Base-by-base conservation (phyloP, 2,329 filamentous ascomycete genomes). In the Talaromyces piceae region DNA sequence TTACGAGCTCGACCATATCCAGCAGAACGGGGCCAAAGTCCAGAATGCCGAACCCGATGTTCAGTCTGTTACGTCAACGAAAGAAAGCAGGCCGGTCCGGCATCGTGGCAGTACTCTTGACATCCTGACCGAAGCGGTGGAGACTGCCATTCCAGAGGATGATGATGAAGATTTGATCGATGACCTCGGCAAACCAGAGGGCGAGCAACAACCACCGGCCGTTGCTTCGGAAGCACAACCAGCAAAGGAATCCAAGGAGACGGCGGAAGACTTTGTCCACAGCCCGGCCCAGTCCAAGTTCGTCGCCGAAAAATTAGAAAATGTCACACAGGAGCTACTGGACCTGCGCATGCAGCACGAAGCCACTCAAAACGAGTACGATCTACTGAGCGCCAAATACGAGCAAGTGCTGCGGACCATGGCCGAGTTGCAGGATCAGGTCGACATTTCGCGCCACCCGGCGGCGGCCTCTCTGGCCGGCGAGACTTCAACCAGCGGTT, bases 311-410 rank as follows among this genome's bases (percentile, higher is more conserved):
- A 96, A 97, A 72, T 80, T 97, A 12, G 91, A 97, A 62, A 85
- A 78, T 33, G 86, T 97, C 37, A 93, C 87, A 0, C 89, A 95
- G 65, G 93, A 98, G 70, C 83, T 98, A 2, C 81, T 95, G 52
- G 88, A 93, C 60, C 80, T 98, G 47, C 86, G 88, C 13, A 84
- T 94, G 37, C 90, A 96, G 68, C 93, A 98, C 61, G 91, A 97
- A 66, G 76, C 79, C 7, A 91, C 89, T 0, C 66, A 95, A 16
- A 83, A 79, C 56, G 89, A 97, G 53, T 91, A 85, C 60, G 87
- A 94, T 57, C 72, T 83, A 43, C 83, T 98, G 23, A 84, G 90
- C 51, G 78, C 83, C 59, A 97, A 95, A 68, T 98, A 98, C 60
- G 88, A 95, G 62, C 86, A 95, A 62, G 87, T 91, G 4, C 74